Evolutionary conservation across 1,284 basidiomycete species (phyloP).

Genomic region (Ganoderma meredithae): DNA sequence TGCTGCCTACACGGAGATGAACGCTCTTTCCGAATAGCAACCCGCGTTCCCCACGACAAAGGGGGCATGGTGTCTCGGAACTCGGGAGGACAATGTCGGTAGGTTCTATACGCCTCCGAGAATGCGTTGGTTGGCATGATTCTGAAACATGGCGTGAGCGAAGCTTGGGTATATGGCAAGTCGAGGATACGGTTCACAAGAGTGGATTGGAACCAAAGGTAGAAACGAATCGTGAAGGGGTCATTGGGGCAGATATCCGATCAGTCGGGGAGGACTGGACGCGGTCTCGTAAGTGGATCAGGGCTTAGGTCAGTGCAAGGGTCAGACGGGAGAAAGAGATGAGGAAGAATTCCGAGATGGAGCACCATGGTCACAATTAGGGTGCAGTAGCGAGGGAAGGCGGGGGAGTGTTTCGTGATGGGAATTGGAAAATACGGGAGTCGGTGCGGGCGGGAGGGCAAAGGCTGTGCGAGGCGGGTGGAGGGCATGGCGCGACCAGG

Average conservation of each 20-base stretch:
- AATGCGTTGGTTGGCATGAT: constrained; percentile 16
- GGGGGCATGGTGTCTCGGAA: constrained; percentile 6
- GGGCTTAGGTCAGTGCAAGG: constrained; percentile 20
- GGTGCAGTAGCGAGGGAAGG: constrained; percentile 26
- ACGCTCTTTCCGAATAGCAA: constrained; percentile 15
- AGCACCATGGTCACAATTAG: constrained; percentile 33
- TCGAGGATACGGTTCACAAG: constrained; percentile 2
- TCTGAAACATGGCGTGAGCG: constrained; percentile 26
- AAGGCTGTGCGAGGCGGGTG: constrained; percentile 26
- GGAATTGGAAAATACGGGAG: constrained; percentile 21
- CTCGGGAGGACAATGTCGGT: constrained; percentile 5
- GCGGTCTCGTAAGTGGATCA: constrained; percentile 27
- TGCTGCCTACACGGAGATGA: constrained; percentile 25
- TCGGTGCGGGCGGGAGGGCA: constrained; percentile 15
- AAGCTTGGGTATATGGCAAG: constrained; percentile 10
- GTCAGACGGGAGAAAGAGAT: constrained; percentile 26
- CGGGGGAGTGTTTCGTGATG: constrained; percentile 17
- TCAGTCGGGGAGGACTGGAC: constrained; percentile 27
- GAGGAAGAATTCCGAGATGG: constrained; percentile 22
- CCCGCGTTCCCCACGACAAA: not conserved
- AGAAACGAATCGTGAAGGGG: constrained; percentile 18
- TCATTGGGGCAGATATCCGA: constrained; percentile 27
- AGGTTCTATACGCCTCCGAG: not conserved
- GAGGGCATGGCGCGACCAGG: constrained; percentile 19
- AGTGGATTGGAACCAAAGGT: constrained; percentile 13